These are phyloP conservation scores for Tylopilus orsonianus DNA, from an alignment of 1,284 basidiomycete species.

Conservation along the genomic window DNA sequence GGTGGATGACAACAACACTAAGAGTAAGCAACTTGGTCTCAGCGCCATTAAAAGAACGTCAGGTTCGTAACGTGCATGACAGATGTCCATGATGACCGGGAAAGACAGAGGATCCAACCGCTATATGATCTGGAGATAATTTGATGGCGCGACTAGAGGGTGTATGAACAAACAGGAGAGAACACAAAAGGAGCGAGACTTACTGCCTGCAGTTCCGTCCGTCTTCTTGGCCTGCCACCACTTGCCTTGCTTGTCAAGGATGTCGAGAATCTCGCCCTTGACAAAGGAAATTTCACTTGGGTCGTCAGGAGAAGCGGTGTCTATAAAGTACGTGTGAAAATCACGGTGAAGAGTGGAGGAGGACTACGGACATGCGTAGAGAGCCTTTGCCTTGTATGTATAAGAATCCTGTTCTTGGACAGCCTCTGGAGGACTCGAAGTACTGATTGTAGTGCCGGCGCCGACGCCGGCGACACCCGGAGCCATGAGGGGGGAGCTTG, in stretches of 20 bases:
- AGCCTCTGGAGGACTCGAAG: constrained; percentile 26
- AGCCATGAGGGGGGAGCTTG: constrained; percentile 65
- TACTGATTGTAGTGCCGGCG: constrained; percentile 39
- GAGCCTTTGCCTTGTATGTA: constrained; percentile 78
- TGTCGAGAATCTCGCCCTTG: constrained; percentile 93
- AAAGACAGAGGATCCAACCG: constrained; percentile 16
- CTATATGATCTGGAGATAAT: constrained; percentile 75
- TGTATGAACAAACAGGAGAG: constrained; percentile 17
- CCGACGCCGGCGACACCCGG: constrained; percentile 53
- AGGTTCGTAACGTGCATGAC: constrained; percentile 30
- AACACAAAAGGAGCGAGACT: constrained; percentile 33
- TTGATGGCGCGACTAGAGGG: constrained; percentile 71
- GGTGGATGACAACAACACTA: constrained; percentile 31
- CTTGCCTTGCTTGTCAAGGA: constrained; percentile 91
- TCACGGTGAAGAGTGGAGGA: constrained; percentile 10
- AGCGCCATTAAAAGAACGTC: constrained; percentile 33
- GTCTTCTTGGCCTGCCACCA: constrained; percentile 94
- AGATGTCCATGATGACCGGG: constrained; percentile 17
- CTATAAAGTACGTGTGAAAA: constrained; percentile 40
- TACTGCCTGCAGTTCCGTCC: constrained; percentile 82
- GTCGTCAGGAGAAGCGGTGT: constrained; percentile 90
- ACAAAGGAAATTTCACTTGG: constrained; percentile 94
- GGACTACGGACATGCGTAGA: constrained; percentile 77
- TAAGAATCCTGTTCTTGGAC: constrained; percentile 42
- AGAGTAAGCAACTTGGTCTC: constrained; percentile 19